Percentiles rank a stretch among this genome's conserved stretches.
phyloP scores from a whole-genome alignment of 169 alveolate genomes.

The Plasmodium cynomolgi region DNA sequence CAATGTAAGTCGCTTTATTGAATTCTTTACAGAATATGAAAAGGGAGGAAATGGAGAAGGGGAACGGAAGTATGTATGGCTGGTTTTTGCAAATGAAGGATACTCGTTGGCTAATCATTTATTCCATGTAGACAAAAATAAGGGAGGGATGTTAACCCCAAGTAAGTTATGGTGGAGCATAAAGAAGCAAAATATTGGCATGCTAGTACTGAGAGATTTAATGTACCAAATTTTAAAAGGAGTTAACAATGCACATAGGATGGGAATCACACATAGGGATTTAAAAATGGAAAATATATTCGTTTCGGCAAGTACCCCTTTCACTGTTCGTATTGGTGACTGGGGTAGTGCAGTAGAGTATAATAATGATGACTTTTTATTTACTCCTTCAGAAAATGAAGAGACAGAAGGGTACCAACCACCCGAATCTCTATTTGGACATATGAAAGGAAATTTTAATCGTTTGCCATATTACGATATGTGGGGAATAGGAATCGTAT shows the following conservation, averaged over 20 bases:
- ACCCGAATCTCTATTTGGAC: slow-evolving; percentile 70
- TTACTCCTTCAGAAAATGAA: slow-evolving; percentile 37
- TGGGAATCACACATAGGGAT: slow-evolving; percentile 61
- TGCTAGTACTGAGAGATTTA: slow-evolving; percentile 63
- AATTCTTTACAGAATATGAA: slow-evolving; percentile 68
- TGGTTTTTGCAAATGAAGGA: slow-evolving; percentile 73
- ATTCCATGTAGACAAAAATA: slow-evolving; percentile 21
- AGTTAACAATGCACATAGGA: slow-evolving; percentile 50
- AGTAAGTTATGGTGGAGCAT: slow-evolving; percentile 73
- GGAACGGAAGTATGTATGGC: slow-evolving; percentile 41
- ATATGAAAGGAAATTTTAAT: slow-evolving; percentile 63
- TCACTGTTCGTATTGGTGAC: slow-evolving; percentile 70
- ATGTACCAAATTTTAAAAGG: slow-evolving; percentile 60
- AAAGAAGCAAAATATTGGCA: slow-evolving; percentile 67
- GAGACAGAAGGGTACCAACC: slow-evolving; percentile 75
- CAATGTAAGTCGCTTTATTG: slow-evolving; percentile 68
- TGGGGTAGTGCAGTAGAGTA: slow-evolving; percentile 75
- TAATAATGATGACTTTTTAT: slow-evolving; percentile 16
- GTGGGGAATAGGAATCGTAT: slow-evolving; percentile 68
- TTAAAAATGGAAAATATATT: slow-evolving; percentile 72
- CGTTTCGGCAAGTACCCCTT: slow-evolving; percentile 59
- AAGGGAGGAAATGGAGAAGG: slow-evolving; percentile 7
- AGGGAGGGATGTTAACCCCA: slow-evolving; percentile 39
- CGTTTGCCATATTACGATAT: slow-evolving; percentile 69
- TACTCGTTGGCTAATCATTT: slow-evolving; percentile 43